Evolutionary conservation across 768 basidiomycete genomes (phyloP), one percentile per base, ranked within the genome.

Genomic region (Neoboletus subvelutipes): DNA sequence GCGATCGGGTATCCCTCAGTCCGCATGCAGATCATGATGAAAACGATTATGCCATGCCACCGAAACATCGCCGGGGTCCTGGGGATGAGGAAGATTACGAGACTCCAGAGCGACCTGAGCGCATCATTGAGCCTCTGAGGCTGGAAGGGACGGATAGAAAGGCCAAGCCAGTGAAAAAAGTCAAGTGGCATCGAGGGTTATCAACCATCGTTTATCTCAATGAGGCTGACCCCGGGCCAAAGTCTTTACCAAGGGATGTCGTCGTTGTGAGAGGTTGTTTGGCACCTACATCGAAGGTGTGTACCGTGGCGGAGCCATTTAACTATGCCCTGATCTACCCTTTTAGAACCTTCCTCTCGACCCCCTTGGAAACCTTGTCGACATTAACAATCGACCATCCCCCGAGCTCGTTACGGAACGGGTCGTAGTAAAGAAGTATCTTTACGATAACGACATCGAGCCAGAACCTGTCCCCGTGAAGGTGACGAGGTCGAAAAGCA

Each of bases 1-100:
- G 48, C 15, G 54, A 58, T 33, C 52, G 45, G 22, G 42, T 20
- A 45, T 49, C 58, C 45, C 47, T 28, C 13, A 51, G 34, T 41
- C 45, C 13, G 40, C 52, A 40, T 45, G 41, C 26, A 22, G 64
- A 57, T 22, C 59, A 57, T 36, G 74, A 69, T 34, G 73, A 69
- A 61, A 64, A 63, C 34, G 67, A 64, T 48, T 60, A 58, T 28
- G 59, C 72, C 58, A 43, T 59, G 57, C 52, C 48, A 50, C 52
- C 59, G 52, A 72, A 70, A 58, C 88, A 91, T 72, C 72, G 69
- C 51, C 75, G 84, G 64, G 91, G 85, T 2, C 82, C 90, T 5
- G 92, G 91, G 2, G 91, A 94, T 26, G 89, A 91, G 28, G 90
- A 87, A 63, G 90, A 90, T 57, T 91, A 90, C 62, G 78, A 80